Evolutionary conservation across 2,329 filamentous ascomycete genomes (phyloP).

Genomic region (Delphinella strobiligena): DNA sequence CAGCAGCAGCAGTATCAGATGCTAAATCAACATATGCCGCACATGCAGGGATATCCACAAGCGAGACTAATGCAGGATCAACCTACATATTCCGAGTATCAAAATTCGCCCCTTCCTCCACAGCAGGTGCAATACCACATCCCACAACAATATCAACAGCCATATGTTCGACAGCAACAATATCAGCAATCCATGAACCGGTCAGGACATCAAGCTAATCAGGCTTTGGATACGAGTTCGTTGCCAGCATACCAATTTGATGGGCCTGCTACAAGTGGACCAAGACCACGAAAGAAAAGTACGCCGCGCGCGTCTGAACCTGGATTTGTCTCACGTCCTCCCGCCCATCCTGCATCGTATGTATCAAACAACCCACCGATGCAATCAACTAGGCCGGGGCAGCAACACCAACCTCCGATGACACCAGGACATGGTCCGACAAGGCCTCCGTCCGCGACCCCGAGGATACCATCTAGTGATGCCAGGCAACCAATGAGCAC

Average conservation of each 20-base stretch:
- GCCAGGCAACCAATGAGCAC: not conserved
- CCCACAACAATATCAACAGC: constrained; percentile 11
- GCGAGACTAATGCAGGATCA: not conserved
- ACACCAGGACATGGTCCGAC: not conserved
- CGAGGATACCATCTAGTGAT: not conserved
- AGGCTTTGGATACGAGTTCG: not conserved
- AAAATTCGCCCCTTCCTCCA: not conserved
- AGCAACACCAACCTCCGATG: not conserved
- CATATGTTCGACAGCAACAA: constrained; percentile 10
- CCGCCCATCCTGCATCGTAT: not conserved
- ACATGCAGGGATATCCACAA: not conserved
- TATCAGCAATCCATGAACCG: constrained; percentile 20
- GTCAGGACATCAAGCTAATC: not conserved
- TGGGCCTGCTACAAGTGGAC: not conserved
- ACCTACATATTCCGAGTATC: not conserved
- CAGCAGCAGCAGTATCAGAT: constrained; percentile 26
- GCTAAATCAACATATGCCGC: constrained; percentile 5
- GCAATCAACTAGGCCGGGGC: not conserved
- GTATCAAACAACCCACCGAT: not conserved
- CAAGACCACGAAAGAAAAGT: not conserved
- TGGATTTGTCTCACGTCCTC: not conserved
- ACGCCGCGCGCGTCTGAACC: not conserved
- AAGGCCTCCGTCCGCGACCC: not conserved
- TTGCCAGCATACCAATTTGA: not conserved
- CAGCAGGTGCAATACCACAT: constrained; percentile 12